These are phyloP conservation scores for Protomyces inundatus DNA, from an alignment of 1,139 yeast genomes.

Conservation along the genomic window DNA sequence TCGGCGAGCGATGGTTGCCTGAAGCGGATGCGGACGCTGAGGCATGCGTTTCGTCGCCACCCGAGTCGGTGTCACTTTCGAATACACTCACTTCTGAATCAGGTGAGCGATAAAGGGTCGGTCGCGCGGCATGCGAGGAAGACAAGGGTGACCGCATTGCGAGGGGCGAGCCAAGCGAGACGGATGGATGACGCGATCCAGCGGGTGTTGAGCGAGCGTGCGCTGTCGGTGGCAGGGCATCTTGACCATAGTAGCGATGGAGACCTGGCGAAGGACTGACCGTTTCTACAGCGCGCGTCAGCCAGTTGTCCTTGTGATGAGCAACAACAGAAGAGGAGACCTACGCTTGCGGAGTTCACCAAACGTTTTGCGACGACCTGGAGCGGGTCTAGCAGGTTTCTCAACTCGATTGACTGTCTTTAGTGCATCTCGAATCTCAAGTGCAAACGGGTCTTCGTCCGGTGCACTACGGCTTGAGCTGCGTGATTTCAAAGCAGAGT, in stretches of 20 bases:
- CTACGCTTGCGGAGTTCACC: background rate
- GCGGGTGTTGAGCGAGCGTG: background rate
- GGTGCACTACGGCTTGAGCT: too few species aligned
- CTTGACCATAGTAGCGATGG: background rate
- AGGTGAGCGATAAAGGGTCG: background rate
- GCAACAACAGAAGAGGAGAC: background rate
- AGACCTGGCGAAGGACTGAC: background rate
- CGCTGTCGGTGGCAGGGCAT: background rate
- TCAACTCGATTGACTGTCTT: too few species aligned
- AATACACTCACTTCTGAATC: background rate
- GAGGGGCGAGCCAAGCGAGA: background rate
- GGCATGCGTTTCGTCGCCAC: background rate
- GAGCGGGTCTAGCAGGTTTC: background rate
- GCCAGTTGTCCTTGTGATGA: background rate
- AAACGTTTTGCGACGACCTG: background rate
- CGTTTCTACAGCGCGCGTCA: background rate
- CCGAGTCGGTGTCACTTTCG: background rate
- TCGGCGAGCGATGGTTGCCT: too few species aligned
- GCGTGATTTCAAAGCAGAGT: too few species aligned
- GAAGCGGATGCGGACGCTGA: too few species aligned
- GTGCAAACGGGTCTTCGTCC: too few species aligned
- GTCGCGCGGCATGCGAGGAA: background rate
- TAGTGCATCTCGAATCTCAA: too few species aligned
- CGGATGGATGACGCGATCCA: background rate
- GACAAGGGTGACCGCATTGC: background rate